Conservation (phyloP, 805 yeast species). For the Phaffomyces thermotolerans region DNA sequence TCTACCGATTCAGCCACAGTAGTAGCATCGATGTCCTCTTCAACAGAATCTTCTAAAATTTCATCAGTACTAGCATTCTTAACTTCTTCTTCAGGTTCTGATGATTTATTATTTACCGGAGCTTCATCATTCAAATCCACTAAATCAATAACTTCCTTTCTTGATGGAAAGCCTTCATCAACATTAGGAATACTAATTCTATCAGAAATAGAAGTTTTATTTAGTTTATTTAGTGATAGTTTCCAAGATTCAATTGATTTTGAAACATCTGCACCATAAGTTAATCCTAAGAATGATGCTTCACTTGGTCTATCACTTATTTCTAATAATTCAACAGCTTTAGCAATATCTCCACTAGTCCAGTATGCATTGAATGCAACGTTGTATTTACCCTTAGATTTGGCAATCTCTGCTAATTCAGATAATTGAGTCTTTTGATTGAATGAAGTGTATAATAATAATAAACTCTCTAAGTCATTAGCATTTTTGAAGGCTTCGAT, state of each 20-base stretch:
- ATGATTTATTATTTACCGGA: constrained; percentile 22
- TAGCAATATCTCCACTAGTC: constrained; percentile 65
- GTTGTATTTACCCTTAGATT: constrained; percentile 72
- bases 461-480: constrained; percentile 71
- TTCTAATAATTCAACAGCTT: constrained; percentile 58
- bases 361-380: constrained; percentile 89
- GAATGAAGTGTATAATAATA: constrained; percentile 75
- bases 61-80: constrained; percentile 1
- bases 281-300: constrained; percentile 72
- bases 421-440: constrained; percentile 57
- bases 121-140: constrained; percentile 33
- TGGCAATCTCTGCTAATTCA: constrained; percentile 60
- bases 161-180: constrained; percentile 29
- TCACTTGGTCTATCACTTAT: constrained; percentile 70
- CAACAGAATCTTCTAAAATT: background rate
- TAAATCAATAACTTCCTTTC: constrained; percentile 23
- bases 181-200: constrained; percentile 45
- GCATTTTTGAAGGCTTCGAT: constrained; percentile 73
- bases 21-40: no score
- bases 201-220: constrained; percentile 52
- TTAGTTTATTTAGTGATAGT: constrained; percentile 39
- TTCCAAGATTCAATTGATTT: constrained; percentile 63
- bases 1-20: no score
- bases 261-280: constrained; percentile 48
- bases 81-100: constrained; percentile 5